These are phyloP conservation scores for Gonium pectorale DNA, from an alignment of 139 green algal genomes.

Conservation along the genomic window DNA sequence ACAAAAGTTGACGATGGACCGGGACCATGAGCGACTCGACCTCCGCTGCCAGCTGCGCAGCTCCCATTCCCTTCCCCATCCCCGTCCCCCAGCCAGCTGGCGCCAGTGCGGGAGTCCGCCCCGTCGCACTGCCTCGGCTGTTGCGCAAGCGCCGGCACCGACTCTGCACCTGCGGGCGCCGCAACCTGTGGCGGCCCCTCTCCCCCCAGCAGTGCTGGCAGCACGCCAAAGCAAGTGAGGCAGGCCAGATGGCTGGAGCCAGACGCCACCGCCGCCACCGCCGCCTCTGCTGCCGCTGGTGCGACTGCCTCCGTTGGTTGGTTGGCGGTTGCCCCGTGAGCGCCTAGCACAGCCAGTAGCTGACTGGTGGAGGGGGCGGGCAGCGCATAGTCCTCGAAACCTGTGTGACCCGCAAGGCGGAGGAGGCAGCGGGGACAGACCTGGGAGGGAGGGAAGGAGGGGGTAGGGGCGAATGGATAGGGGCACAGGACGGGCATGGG, in stretches of 20 bases:
- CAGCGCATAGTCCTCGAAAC: constrained; percentile 6
- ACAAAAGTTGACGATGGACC: too few relatives aligned
- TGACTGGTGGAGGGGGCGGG: not conserved
- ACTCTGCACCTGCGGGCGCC: too few relatives aligned
- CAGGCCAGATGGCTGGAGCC: not conserved
- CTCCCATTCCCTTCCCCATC: too few relatives aligned
- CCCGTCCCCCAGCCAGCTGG: too few relatives aligned
- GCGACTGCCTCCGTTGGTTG: not conserved
- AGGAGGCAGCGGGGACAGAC: constrained; percentile 34
- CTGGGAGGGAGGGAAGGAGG: not conserved
- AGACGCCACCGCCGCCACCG: not conserved
- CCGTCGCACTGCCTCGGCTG: too few relatives aligned
- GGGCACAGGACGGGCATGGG: not conserved
- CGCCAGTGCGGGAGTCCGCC: too few relatives aligned
- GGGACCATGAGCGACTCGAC: too few relatives aligned
- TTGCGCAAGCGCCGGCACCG: too few relatives aligned
- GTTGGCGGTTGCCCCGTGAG: not conserved
- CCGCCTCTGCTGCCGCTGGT: not conserved
- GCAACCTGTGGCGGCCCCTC: not conserved
- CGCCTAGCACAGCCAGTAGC: not conserved
- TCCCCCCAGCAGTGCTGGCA: not conserved
- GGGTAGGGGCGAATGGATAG: not conserved
- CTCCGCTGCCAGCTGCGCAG: too few relatives aligned
- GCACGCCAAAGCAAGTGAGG: constrained; percentile 21
- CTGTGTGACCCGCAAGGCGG: not conserved